Base-by-base conservation (phyloP, 257 asterid genomes). In the Nicotiana attenuata region DNA sequence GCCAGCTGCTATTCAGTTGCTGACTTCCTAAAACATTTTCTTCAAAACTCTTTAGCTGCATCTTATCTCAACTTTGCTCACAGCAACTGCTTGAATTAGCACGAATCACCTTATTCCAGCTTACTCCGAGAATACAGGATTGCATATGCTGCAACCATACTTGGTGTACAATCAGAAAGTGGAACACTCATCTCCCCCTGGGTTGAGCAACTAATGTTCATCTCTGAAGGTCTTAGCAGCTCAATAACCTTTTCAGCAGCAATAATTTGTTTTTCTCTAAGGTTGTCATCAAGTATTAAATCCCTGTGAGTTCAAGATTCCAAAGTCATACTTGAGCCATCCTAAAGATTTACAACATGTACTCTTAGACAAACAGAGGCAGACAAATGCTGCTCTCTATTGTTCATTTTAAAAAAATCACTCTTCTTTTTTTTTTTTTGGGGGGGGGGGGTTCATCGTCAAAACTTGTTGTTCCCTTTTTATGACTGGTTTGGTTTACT, bases 101-200 rank as follows among this genome's bases (percentile, higher is more conserved):
- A 82, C 73, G 69, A 47, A 73, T 5, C 2, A 7, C 26, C 15
- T 50, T 50, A 47, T 24, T 15, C 79, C 79, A 47, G 24, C 63
- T 73, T 55, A 81, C 87, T 80, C 86, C 69, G 76, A 76, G 89
- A 89, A 80, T 85, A 80, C 71, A 94, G 65, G 35, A 94, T 90
- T 11, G 89, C 84, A 57, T 93, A 84, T 81, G 99, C 97, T 71
- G 99, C 99, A 15, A 89, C 82, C 91, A 90, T 86, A 84, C 97
- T 94, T 24, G 98, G 97, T 31, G 88, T 80, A 75, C 57, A 76
- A 53, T 84, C 89, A 56, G 64, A 52, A 53, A 38, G 73, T 5
- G 77, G 47, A 33, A 5, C 28, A 75, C 84, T 55, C 53, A 29
- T 16, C 11, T 52, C 82, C 64, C 14, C 84, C 56, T 35, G 82